Percentiles rank a stretch among this genome's conserved stretches.
phyloP scores from a whole-genome alignment of 73 alveolate species.

The Paramecium caudatum region DNA sequence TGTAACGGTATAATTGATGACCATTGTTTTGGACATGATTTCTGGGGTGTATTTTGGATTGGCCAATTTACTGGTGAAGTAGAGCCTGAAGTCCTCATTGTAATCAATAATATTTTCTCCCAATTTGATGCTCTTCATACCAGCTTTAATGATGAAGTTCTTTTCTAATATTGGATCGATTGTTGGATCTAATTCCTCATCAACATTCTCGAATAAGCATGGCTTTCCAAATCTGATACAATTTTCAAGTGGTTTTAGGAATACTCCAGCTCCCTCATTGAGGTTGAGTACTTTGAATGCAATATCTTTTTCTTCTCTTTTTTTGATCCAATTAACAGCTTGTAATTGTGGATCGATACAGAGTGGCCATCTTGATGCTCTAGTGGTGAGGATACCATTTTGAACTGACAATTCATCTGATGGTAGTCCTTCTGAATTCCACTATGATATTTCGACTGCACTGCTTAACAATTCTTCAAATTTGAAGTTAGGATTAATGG shows the following conservation, averaged over 20 bases:
- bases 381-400: slow-evolving; percentile 95
- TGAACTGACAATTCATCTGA: slow-evolving; percentile 96
- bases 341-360: slow-evolving; percentile 99
- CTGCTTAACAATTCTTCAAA: slow-evolving; percentile 98
- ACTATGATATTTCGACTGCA: slow-evolving; percentile 96
- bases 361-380: slow-evolving; percentile 99
- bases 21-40: slow-evolving; percentile 96
- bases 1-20: slow-evolving; percentile 98
- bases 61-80: slow-evolving; percentile 99
- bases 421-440: slow-evolving; percentile 96
- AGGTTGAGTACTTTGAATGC: slow-evolving; percentile 84
- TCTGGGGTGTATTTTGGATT: slow-evolving; percentile 99
- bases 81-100: slow-evolving; percentile 93
- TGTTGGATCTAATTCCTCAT: slow-evolving; percentile 95
- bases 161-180: slow-evolving; percentile 95
- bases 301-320: slow-evolving; percentile 87
- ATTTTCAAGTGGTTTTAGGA: slow-evolving; percentile 88
- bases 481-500: slow-evolving; percentile 93
- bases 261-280: slow-evolving; percentile 86
- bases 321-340: slow-evolving; percentile 96
- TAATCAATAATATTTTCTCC: slow-evolving; percentile 94
- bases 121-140: slow-evolving; percentile 84
- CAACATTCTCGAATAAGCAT: slow-evolving; percentile 97
- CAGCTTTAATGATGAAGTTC: slow-evolving; percentile 95
- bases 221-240: slow-evolving; percentile 96